Conservation (phyloP, 305 asterid species). For the Galium porrigens region DNA sequence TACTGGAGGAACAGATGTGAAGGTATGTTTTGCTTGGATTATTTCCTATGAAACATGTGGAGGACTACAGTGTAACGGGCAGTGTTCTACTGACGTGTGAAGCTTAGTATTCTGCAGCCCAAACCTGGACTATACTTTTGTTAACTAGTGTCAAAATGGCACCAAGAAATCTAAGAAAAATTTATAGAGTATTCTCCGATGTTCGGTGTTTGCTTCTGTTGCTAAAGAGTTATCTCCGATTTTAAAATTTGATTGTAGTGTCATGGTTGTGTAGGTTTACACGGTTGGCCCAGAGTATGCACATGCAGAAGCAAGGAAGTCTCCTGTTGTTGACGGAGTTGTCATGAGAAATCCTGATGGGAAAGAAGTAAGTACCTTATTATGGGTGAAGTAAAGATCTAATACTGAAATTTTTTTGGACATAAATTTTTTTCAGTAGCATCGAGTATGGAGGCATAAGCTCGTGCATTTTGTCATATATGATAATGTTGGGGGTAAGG, state of each 20-base stretch:
- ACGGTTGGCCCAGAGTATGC: conserved; percentile 99
- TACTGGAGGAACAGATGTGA: conserved; percentile 98
- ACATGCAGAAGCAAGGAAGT: conserved; percentile 97
- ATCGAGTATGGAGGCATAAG: too few relatives aligned
- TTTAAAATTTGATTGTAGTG: background rate
- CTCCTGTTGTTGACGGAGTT: conserved; percentile 99
- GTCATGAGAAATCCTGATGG: conserved; percentile 98
- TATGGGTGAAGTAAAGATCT: background rate
- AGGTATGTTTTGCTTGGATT: conserved; percentile 33
- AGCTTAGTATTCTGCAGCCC: background rate
- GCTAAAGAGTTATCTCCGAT: background rate
- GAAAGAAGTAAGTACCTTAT: conserved; percentile 59
- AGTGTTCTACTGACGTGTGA: background rate
- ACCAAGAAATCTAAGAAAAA: background rate
- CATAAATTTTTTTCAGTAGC: too few relatives aligned
- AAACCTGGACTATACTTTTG: background rate
- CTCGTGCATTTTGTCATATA: background rate
- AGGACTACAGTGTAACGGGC: background rate
- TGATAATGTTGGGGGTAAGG: conserved; percentile 1
- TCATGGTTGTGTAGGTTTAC: conserved; percentile 45
- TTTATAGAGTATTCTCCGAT: background rate
- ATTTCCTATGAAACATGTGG: background rate
- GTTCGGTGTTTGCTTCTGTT: conserved; percentile 1
- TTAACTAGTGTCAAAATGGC: background rate
- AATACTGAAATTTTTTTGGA: background rate